A percentile compares a stretch with the other conserved stretches of the same genome.
These are phyloP conservation scores for Pyrus communis DNA, from an alignment of 306 rosid species.

Conservation along the genomic window DNA sequence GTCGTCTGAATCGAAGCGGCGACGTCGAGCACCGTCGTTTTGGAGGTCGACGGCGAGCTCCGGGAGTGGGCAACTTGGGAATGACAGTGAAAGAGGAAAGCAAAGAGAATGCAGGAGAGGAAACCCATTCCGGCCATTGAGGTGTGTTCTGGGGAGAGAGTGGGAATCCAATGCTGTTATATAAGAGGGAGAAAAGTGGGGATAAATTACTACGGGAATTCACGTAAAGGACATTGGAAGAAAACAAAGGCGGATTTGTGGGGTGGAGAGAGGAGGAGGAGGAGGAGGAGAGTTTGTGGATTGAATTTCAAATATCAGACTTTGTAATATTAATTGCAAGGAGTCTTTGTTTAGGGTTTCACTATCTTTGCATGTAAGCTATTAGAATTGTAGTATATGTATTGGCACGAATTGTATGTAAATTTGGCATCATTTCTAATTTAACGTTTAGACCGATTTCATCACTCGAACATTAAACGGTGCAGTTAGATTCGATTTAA, in stretches of 20 bases:
- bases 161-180: background rate
- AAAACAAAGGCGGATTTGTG: conserved; percentile 12
- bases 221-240: conserved; percentile 27
- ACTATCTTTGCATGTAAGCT: no score
- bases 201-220: background rate
- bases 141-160: background rate
- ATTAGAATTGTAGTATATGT: no score
- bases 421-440: no score
- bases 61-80: conserved; percentile 26
- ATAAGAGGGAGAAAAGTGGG: background rate
- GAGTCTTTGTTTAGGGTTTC: no score
- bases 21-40: conserved; percentile 52
- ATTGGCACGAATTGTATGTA: no score
- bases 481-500: no score
- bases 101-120: conserved; percentile 6
- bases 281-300: conserved; percentile 9
- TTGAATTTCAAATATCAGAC: no score
- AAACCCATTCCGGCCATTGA: conserved; percentile 19
- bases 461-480: no score
- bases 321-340: no score
- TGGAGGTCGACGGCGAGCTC: conserved; percentile 4
- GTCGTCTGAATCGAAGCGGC: conserved; percentile 33
- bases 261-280: conserved; percentile 15
- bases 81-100: conserved; percentile 3
- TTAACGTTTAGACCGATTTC: no score